phyloP scores from a whole-genome alignment of 768 basidiomycete species.

The Sarcomyxa edulis region DNA sequence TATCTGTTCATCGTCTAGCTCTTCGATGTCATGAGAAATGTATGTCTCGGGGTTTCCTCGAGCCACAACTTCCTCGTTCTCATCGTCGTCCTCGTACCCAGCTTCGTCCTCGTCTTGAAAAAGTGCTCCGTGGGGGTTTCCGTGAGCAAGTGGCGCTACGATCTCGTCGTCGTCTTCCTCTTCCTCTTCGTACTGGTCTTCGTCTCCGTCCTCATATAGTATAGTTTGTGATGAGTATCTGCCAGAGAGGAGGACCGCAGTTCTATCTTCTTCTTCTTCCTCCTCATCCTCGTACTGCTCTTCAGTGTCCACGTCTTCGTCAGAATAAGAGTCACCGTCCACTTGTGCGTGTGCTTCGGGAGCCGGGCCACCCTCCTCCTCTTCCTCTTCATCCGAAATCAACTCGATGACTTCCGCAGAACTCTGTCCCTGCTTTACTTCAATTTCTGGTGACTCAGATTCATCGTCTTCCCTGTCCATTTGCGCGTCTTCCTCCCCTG shows the following conservation, averaged over 20 bases:
- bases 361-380: slow-evolving; percentile 5
- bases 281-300: slow-evolving; percentile 8
- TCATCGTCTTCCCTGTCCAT: slow-evolving; percentile 6
- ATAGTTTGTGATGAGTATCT: no score
- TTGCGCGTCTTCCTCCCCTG: slow-evolving; percentile 2
- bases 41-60: no score
- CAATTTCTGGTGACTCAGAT: slow-evolving; percentile 10
- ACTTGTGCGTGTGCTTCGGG: slow-evolving; percentile 7
- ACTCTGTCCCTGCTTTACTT: slow-evolving; percentile 9
- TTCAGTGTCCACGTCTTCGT: slow-evolving; percentile 14
- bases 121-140: not conserved
- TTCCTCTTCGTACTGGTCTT: slow-evolving; percentile 5
- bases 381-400: slow-evolving; percentile 20
- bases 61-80: slow-evolving; percentile 17
- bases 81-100: slow-evolving; percentile 9
- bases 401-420: slow-evolving; percentile 16
- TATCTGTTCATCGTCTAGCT: no score
- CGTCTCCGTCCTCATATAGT: slow-evolving; percentile 20
- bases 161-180: slow-evolving; percentile 17
- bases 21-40: no score
- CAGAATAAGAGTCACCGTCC: slow-evolving; percentile 15
- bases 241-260: no score
- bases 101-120: slow-evolving; percentile 13
- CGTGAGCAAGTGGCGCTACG: slow-evolving; percentile 1
- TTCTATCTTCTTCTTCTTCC: slow-evolving; percentile 17